These are phyloP conservation scores for Colletotrichum tropicale DNA, from an alignment of 2,329 filamentous ascomycete species.

Conservation along the genomic window DNA sequence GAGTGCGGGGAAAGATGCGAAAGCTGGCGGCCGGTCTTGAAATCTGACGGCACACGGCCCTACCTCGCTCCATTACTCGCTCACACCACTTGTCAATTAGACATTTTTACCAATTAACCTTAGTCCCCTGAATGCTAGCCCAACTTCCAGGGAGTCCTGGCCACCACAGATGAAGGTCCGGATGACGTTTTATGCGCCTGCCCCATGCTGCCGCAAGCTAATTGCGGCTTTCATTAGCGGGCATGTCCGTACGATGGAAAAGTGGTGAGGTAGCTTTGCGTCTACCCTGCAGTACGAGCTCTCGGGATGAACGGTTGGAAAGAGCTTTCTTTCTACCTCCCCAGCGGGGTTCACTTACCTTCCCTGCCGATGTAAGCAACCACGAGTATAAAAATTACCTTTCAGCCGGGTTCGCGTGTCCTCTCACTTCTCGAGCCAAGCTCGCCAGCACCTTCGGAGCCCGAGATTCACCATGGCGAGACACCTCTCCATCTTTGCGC, in stretches of 20 bases:
- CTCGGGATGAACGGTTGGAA: conserved; percentile 9
- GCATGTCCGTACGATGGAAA: background rate
- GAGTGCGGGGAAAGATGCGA: conserved; percentile 1
- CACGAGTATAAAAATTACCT: background rate
- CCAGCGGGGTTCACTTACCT: background rate
- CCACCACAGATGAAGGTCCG: background rate
- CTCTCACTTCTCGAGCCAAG: background rate
- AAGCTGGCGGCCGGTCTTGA: background rate
- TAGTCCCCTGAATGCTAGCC: background rate
- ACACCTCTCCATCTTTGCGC: background rate
- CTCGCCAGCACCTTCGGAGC: background rate
- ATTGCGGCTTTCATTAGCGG: background rate
- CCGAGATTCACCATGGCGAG: conserved; percentile 5
- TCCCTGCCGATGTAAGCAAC: background rate
- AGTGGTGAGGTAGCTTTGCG: background rate
- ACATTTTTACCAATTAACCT: background rate
- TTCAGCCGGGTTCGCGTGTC: background rate
- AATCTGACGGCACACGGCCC: background rate
- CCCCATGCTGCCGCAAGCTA: background rate
- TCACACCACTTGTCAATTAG: conserved; percentile 6
- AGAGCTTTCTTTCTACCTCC: background rate
- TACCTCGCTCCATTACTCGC: conserved; percentile 17
- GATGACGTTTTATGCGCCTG: conserved; percentile 6
- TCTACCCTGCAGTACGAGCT: background rate
- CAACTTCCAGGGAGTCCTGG: background rate